A percentile compares a stretch with the other conserved stretches of the same genome.
Evolutionary conservation across 2,329 filamentous ascomycete species (phyloP).

Genomic region (Phoma sp.): DNA sequence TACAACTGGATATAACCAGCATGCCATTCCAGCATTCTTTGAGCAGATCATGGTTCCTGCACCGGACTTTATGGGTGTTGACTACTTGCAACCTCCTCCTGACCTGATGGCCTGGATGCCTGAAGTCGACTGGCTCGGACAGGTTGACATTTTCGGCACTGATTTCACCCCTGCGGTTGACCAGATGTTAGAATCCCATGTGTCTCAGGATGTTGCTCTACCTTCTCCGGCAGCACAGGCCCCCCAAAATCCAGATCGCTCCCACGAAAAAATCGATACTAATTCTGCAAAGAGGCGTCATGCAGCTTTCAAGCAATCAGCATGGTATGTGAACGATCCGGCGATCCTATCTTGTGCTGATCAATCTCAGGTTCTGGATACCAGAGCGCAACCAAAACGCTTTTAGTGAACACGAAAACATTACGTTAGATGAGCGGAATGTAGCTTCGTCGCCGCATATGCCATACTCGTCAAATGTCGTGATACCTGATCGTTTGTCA

Average conservation of each 20-base stretch:
- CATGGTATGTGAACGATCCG: slow-evolving; percentile 12
- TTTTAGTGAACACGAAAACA: slow-evolving; percentile 36
- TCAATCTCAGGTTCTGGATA: slow-evolving; percentile 31
- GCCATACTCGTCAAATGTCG: slow-evolving; percentile 30
- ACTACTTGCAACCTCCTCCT: slow-evolving; percentile 21
- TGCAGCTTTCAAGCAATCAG: slow-evolving; percentile 23
- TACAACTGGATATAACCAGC: slow-evolving; percentile 7
- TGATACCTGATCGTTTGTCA: slow-evolving; percentile 29
- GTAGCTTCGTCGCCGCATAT: slow-evolving; percentile 39
- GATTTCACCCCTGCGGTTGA: slow-evolving; percentile 26
- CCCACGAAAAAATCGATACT: slow-evolving; percentile 8
- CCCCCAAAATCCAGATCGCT: neutral
- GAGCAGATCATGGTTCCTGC: slow-evolving; percentile 30
- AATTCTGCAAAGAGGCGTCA: slow-evolving; percentile 19
- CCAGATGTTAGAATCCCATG: slow-evolving; percentile 19
- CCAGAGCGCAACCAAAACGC: slow-evolving; percentile 37
- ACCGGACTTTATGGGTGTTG: slow-evolving; percentile 21
- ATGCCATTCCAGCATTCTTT: slow-evolving; percentile 19
- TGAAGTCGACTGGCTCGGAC: slow-evolving; percentile 24
- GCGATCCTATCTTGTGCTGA: neutral
- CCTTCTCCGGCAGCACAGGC: neutral
- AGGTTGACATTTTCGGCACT: slow-evolving; percentile 23
- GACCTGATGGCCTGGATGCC: slow-evolving; percentile 28
- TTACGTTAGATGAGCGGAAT: slow-evolving; percentile 33
- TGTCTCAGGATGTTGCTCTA: neutral